phyloP scores from a whole-genome alignment of 306 rosid species.

The Hippophae rhamnoides region DNA sequence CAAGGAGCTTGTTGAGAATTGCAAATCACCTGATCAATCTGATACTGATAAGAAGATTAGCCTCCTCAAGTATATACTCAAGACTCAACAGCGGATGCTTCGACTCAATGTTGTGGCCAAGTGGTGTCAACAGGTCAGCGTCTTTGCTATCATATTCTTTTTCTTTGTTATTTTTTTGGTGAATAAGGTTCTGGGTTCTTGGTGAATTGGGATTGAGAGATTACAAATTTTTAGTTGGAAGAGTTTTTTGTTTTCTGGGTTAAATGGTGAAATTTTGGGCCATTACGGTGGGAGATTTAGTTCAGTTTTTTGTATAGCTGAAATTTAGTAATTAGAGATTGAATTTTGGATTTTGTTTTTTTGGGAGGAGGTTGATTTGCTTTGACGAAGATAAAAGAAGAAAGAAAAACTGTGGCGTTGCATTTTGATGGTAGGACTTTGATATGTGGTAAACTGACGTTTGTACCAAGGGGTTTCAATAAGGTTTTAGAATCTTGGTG shows the following conservation, averaged over 20 bases:
- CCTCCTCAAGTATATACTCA: slow-evolving; percentile 71
- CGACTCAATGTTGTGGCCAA: slow-evolving; percentile 89
- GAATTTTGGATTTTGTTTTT: not conserved
- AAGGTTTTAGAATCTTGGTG: too few relatives aligned
- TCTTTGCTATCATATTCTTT: not conserved
- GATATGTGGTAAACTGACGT: too few relatives aligned
- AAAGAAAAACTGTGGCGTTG: too few relatives aligned
- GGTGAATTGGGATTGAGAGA: slow-evolving; percentile 7
- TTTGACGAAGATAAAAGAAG: too few relatives aligned
- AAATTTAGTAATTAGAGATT: not conserved
- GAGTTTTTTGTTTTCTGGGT: not conserved
- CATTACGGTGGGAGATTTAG: not conserved
- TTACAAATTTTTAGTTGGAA: not conserved
- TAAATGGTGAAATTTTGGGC: slow-evolving; percentile 9
- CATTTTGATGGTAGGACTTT: too few relatives aligned
- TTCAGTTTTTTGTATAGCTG: not conserved
- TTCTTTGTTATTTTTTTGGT: not conserved
- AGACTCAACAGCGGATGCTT: slow-evolving; percentile 96
- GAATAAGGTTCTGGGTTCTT: not conserved
- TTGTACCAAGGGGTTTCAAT: too few relatives aligned
- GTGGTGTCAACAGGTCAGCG: slow-evolving; percentile 86
- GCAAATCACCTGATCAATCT: slow-evolving; percentile 54
- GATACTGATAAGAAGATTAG: slow-evolving; percentile 77
- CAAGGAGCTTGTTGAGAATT: slow-evolving; percentile 78
- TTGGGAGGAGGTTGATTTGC: too few relatives aligned